These are phyloP conservation scores for Colletotrichum viniferum DNA, from an alignment of 2,329 filamentous ascomycete species.

Conservation along the genomic window DNA sequence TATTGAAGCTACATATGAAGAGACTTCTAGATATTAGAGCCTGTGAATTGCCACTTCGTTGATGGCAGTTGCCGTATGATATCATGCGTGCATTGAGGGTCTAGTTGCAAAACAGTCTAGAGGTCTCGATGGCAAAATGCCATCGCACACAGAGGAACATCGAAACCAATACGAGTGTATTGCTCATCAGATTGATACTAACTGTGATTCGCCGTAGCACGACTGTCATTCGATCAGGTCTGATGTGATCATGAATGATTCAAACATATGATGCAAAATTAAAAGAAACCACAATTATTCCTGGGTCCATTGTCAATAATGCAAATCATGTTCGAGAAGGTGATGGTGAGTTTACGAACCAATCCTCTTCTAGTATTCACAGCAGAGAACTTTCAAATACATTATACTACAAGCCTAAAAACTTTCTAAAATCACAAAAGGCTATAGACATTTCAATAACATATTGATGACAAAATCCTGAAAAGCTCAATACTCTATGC, in stretches of 20 bases:
- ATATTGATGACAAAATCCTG: background rate
- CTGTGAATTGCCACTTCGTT: background rate
- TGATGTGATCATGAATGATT: background rate
- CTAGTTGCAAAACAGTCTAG: no score
- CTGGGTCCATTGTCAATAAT: no score
- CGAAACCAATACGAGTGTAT: background rate
- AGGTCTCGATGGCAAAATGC: background rate
- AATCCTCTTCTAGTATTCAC: no score
- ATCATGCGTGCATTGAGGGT: fast-evolving
- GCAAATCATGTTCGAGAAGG: no score
- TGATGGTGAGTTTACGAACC: no score
- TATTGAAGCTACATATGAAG: fast-evolving
- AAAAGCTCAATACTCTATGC: background rate
- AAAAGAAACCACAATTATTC: background rate
- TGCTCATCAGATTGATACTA: background rate
- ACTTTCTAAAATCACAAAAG: background rate
- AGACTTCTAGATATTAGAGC: fast-evolving
- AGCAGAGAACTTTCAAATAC: no score
- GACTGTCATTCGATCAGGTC: background rate
- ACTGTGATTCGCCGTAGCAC: background rate
- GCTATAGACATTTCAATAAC: fast-evolving
- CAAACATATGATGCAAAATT: no score
- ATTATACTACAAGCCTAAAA: no score
- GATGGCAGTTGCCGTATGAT: fast-evolving
- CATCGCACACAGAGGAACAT: fast-evolving